Conservation (phyloP, 164 flowering plant genomes). For the Aristolochia fimbriata region DNA sequence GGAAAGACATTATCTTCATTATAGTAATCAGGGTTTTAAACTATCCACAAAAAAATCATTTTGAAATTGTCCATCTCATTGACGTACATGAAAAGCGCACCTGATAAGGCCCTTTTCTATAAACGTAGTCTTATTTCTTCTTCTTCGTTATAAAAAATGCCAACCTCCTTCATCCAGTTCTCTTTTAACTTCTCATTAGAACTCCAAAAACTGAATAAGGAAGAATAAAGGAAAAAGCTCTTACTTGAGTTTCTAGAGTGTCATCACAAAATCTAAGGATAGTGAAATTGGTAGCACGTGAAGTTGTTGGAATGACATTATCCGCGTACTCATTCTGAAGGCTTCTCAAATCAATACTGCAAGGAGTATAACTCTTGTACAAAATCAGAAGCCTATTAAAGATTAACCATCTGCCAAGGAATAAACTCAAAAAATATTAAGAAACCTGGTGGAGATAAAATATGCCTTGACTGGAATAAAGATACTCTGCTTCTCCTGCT, state of each 20-base stretch:
- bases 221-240: not conserved
- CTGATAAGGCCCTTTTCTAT: too few relatives aligned
- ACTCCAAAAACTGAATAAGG: too few relatives aligned
- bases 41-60: too few relatives aligned
- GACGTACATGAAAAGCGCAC: too few relatives aligned
- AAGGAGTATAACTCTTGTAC: not conserved
- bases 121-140: too few relatives aligned
- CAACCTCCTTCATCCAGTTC: too few relatives aligned
- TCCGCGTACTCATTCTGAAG: conserved; percentile 56
- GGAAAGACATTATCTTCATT: too few relatives aligned
- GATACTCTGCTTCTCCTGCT: conserved; percentile 1
- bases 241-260: not conserved
- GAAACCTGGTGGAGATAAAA: conserved; percentile 8
- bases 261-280: conserved; percentile 14
- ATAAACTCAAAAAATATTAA: not conserved
- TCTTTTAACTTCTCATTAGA: too few relatives aligned
- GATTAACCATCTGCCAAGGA: not conserved
- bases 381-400: not conserved
- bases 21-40: too few relatives aligned
- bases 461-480: conserved; percentile 8
- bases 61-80: too few relatives aligned
- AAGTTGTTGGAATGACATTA: conserved; percentile 66
- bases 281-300: conserved; percentile 60
- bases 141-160: too few relatives aligned
- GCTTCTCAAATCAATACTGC: conserved; percentile 74